Evolutionary conservation across 768 basidiomycete species (phyloP).

Genomic region (Termitomyces heimii): DNA sequence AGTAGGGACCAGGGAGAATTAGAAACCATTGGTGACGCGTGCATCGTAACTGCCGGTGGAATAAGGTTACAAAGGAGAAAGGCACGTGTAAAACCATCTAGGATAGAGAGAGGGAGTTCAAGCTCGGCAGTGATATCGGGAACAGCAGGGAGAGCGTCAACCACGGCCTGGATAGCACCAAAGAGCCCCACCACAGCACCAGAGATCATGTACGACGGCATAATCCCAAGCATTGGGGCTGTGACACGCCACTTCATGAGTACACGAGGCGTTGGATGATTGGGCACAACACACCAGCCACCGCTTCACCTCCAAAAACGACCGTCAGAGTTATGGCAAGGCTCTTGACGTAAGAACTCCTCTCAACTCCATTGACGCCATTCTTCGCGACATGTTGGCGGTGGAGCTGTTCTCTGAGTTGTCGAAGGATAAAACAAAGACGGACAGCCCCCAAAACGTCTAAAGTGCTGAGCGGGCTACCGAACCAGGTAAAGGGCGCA

Average conservation of each 20-base stretch:
- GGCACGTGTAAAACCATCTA: constrained; percentile 79
- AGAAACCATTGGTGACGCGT: constrained; percentile 43
- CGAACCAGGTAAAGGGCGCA: constrained; percentile 65
- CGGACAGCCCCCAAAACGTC: constrained; percentile 66
- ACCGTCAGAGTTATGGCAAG: constrained; percentile 54
- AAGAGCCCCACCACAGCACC: constrained; percentile 63
- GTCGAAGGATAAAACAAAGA: constrained; percentile 63
- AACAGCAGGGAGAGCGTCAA: constrained; percentile 53
- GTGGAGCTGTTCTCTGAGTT: constrained; percentile 49
- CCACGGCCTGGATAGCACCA: constrained; percentile 49
- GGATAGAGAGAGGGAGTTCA: constrained; percentile 67
- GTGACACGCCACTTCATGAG: constrained; percentile 5
- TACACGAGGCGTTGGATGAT: neutral
- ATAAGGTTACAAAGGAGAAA: constrained; percentile 75
- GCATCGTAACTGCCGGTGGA: constrained; percentile 57
- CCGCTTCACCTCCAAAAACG: constrained; percentile 76
- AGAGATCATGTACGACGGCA: constrained; percentile 79
- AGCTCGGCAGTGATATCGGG: constrained; percentile 44
- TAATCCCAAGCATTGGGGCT: constrained; percentile 60
- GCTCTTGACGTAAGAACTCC: constrained; percentile 53
- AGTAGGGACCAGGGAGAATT: constrained; percentile 75
- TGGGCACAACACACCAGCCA: constrained; percentile 43
- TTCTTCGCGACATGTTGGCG: constrained; percentile 38
- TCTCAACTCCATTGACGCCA: constrained; percentile 32
- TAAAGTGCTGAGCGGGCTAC: constrained; percentile 49